Evolutionary conservation across 345 rosid genomes (phyloP).

Genomic region (Rhodamnia rubescens): DNA sequence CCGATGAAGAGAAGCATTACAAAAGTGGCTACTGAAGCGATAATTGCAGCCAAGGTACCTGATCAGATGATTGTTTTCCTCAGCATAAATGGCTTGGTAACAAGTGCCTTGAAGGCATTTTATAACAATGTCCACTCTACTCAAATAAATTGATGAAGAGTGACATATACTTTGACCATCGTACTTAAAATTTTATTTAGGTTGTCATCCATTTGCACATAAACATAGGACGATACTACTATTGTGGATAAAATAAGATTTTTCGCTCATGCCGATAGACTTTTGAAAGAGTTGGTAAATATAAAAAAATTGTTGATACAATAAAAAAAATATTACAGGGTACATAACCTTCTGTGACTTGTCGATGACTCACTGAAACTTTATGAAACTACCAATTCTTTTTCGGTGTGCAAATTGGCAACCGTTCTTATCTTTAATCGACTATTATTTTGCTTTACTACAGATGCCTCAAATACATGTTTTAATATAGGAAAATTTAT

Average conservation of each 20-base stretch:
- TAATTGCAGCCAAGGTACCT: not conserved
- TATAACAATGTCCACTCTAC: not conserved
- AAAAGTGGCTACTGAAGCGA: not conserved
- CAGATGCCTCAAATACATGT: not conserved
- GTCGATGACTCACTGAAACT: too few relatives aligned
- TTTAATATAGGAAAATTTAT: not conserved
- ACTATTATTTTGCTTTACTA: not conserved
- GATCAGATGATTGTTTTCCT: not conserved
- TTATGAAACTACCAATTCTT: not conserved
- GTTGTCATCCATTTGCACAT: not conserved
- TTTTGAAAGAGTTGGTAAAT: not conserved
- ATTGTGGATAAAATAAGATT: not conserved
- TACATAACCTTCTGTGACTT: not conserved
- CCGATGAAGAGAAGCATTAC: not conserved
- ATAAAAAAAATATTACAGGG: not conserved
- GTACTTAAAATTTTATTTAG: not conserved
- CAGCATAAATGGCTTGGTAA: not conserved
- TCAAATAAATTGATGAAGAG: not conserved
- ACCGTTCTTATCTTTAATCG: not conserved
- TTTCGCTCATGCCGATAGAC: not conserved
- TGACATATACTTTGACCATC: not conserved
- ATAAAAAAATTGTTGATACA: not conserved
- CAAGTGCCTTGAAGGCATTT: not conserved
- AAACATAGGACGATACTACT: not conserved
- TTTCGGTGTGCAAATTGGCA: not conserved